Conservation (phyloP, 2,329 filamentous ascomycete species). For the Monilinia laxa region DNA sequence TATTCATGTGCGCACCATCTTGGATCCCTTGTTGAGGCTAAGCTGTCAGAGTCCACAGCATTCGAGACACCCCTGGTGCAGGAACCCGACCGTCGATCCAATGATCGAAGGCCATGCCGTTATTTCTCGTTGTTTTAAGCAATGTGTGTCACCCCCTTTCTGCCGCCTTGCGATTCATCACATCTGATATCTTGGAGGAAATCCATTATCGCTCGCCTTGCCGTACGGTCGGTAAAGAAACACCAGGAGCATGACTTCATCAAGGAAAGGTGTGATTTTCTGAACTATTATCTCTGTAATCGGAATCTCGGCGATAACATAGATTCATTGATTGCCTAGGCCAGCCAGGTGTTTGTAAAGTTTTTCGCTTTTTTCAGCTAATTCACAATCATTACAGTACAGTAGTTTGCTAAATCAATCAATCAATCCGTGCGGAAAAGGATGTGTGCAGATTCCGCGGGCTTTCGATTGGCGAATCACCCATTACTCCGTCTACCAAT, state of each 20-base stretch:
- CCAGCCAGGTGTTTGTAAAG: background rate
- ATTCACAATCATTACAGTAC: background rate
- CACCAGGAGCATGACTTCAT: slow-evolving; percentile 17
- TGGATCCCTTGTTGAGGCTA: slow-evolving; percentile 8
- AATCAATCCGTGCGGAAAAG: slow-evolving; percentile 15
- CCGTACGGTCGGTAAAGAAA: background rate
- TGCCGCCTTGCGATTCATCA: slow-evolving; percentile 10
- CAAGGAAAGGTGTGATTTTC: background rate
- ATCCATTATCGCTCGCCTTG: slow-evolving; percentile 11
- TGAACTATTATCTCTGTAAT: background rate
- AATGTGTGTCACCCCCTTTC: slow-evolving; percentile 3
- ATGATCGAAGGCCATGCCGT: slow-evolving; percentile 20
- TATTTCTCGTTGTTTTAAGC: slow-evolving; percentile 23
- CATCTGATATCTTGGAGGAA: slow-evolving; percentile 14
- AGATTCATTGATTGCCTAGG: background rate
- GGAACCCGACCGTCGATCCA: slow-evolving; percentile 25
- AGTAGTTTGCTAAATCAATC: slow-evolving; percentile 16
- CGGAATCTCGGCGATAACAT: background rate
- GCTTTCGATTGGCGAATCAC: slow-evolving; percentile 15
- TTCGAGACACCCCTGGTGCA: slow-evolving; percentile 22
- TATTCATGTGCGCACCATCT: slow-evolving; percentile 1
- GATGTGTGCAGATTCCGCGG: slow-evolving; percentile 20
- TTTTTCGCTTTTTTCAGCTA: slow-evolving; percentile 3
- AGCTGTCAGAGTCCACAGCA: slow-evolving; percentile 21
- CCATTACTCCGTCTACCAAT: slow-evolving; percentile 3